A percentile compares a stretch with the other conserved stretches of the same genome.
Evolutionary conservation across 805 yeast species (phyloP).

Genomic region (Ogataea degrootiae): DNA sequence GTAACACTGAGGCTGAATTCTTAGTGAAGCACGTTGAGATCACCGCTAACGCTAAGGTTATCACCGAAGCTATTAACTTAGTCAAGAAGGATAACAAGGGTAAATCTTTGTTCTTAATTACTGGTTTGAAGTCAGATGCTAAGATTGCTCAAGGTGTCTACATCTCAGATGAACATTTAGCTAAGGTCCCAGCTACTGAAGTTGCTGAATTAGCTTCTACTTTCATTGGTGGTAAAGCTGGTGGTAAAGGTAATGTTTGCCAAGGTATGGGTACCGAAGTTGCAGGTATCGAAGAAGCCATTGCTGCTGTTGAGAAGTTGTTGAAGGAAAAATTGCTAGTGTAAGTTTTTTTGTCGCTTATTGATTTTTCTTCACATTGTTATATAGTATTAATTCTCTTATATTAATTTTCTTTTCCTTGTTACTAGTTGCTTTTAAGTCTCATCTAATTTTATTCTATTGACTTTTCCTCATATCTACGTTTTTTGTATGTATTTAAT

Average conservation of each 20-base stretch:
- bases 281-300: slow-evolving; percentile 64
- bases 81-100: slow-evolving; percentile 72
- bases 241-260: slow-evolving; percentile 94
- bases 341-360: slow-evolving; percentile 2
- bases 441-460: not conserved
- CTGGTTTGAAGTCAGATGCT: slow-evolving; percentile 54
- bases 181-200: slow-evolving; percentile 65
- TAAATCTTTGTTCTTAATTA: slow-evolving; percentile 73
- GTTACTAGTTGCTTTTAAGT: not conserved
- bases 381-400: not conserved
- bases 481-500: too few species aligned
- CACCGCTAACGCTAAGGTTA: slow-evolving; percentile 84
- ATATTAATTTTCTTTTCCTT: not conserved
- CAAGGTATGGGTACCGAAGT: slow-evolving; percentile 95
- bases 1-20: slow-evolving; percentile 45
- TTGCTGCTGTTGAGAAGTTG: slow-evolving; percentile 59
- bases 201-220: slow-evolving; percentile 67
- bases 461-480: too few species aligned
- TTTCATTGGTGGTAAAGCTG: slow-evolving; percentile 92
- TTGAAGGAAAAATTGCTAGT: slow-evolving; percentile 51
- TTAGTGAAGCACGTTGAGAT: slow-evolving; percentile 68
- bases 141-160: slow-evolving; percentile 96
- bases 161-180: slow-evolving; percentile 65
- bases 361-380: not conserved
- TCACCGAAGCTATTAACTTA: slow-evolving; percentile 85